These are phyloP conservation scores for Rhypophila decipiens DNA, from an alignment of 495 filamentous ascomycete species.

Conservation along the genomic window DNA sequence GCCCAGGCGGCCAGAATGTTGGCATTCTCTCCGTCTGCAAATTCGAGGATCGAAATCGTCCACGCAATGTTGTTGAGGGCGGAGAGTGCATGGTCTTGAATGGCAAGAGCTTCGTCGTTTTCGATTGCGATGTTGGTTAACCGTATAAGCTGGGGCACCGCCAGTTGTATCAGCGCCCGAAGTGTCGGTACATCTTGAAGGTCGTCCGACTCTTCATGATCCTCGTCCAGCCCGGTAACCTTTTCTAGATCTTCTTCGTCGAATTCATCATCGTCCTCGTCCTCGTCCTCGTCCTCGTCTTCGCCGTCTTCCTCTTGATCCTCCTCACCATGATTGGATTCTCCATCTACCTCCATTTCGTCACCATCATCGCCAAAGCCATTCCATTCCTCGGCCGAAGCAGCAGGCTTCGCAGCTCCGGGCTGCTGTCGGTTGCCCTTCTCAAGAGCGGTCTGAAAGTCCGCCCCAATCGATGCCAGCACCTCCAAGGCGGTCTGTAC, in stretches of 20 bases:
- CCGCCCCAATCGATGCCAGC: slow-evolving; percentile 53
- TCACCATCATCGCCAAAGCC: slow-evolving; percentile 29
- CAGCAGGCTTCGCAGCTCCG: slow-evolving; percentile 7
- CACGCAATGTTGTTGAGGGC: slow-evolving; percentile 58
- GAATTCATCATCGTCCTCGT: slow-evolving; percentile 23
- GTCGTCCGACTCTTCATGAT: slow-evolving; percentile 24
- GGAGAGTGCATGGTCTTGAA: slow-evolving; percentile 42
- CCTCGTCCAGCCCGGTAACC: slow-evolving; percentile 43
- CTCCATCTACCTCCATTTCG: slow-evolving; percentile 23
- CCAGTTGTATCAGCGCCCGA: slow-evolving; percentile 39
- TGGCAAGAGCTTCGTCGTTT: slow-evolving; percentile 20
- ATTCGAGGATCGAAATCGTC: slow-evolving; percentile 47
- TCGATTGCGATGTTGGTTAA: slow-evolving; percentile 24
- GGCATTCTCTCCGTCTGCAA: slow-evolving; percentile 32
- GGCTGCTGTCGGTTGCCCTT: slow-evolving; percentile 23
- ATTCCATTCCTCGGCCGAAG: slow-evolving; percentile 21
- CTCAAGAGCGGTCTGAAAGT: slow-evolving; percentile 39
- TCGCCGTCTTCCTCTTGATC: slow-evolving; percentile 25
- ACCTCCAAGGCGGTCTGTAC: slow-evolving; percentile 48
- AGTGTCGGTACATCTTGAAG: slow-evolving; percentile 41
- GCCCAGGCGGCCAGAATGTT: slow-evolving; percentile 42
- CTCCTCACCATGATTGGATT: slow-evolving; percentile 29
- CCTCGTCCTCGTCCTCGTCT: slow-evolving; percentile 27
- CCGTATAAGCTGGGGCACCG: slow-evolving; percentile 43
- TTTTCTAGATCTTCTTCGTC: slow-evolving; percentile 51